phyloP scores from a whole-genome alignment of 2,329 filamentous ascomycete species.

The Colletotrichum sp. region DNA sequence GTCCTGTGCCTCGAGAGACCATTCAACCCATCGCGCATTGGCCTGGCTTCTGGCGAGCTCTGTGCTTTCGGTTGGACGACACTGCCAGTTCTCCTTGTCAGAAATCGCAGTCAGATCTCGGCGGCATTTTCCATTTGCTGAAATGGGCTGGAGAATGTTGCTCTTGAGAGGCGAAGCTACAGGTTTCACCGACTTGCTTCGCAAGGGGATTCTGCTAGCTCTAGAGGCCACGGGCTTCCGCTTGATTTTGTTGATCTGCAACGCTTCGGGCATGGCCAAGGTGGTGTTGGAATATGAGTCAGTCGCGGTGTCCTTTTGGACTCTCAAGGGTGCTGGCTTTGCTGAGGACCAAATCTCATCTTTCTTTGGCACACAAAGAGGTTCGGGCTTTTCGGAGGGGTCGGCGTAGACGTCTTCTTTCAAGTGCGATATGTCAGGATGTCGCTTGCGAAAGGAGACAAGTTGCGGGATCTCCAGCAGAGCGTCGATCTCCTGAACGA shows the following conservation, averaged over 20 bases:
- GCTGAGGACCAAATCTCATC: neutral
- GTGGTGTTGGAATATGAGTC: too few species aligned
- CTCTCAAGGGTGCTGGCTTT: neutral
- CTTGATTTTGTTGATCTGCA: neutral
- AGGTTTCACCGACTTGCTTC: neutral
- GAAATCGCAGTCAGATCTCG: neutral
- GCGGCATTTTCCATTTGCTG: neutral
- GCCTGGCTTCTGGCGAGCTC: neutral
- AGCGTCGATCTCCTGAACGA: neutral
- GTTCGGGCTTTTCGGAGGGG: neutral
- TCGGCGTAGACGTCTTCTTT: neutral
- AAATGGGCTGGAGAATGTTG: neutral
- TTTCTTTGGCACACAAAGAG: neutral
- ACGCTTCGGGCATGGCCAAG: neutral
- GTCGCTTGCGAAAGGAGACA: neutral
- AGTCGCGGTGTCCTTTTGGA: too few species aligned
- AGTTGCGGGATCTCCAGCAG: neutral
- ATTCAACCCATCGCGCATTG: neutral
- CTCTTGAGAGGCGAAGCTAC: neutral
- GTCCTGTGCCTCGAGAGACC: neutral
- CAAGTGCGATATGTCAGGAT: neutral
- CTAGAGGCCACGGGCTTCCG: neutral
- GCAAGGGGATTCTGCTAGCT: neutral
- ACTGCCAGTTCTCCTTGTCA: neutral
- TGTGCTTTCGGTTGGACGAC: neutral